Evolutionary conservation across 1,284 basidiomycete genomes (phyloP), one percentile per base, ranked within the genome.

Genomic region (Irpex rosettiformis): DNA sequence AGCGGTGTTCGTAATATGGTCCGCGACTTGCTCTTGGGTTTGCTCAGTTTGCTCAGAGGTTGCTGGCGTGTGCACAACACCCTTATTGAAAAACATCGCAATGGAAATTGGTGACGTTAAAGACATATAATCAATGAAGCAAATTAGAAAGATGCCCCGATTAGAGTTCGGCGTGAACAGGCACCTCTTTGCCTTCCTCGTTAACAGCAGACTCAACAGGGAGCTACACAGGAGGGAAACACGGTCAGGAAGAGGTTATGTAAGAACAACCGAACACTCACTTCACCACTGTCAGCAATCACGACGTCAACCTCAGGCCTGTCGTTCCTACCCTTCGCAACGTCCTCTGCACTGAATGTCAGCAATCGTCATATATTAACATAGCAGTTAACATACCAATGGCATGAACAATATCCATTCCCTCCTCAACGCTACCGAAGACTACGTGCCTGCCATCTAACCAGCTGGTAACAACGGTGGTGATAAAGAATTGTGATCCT

Each of bases 401-500:
- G 25, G 75, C 73, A 60, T 76, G 71, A 40, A 97, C 81, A 62
- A 96, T 75, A 64, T 95, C 90, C 89, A 96, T 91, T 55, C 94
- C 94, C 62, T 96, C 92, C 51, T 96, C 64, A 58, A 97, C 91
- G 66, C 86, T 85, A 60, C 95, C 95, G 66, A 97, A 98, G 48
- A 98, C 94, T 70, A 96, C 89, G 64, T 91, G 91, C 72, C 83
- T 86, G 65, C 82, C 82, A 72, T 91, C 89, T 66, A 91, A 73
- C 89, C 87, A 90, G 76, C 80, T 78, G 42, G 93, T 96, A 64
- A 78, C 75, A 67, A 86, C 83, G 61, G 89, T 94, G 71, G 81
- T 89, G 68, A 94, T 93, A 74, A 94, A 94, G 70, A 92, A 91
- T 88, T 94, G 91, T 62, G 93, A 92, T 59, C 90, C 89, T 86